Conservation (phyloP, 441 rosid genomes). For the Euphorbia schlechtendalii region DNA sequence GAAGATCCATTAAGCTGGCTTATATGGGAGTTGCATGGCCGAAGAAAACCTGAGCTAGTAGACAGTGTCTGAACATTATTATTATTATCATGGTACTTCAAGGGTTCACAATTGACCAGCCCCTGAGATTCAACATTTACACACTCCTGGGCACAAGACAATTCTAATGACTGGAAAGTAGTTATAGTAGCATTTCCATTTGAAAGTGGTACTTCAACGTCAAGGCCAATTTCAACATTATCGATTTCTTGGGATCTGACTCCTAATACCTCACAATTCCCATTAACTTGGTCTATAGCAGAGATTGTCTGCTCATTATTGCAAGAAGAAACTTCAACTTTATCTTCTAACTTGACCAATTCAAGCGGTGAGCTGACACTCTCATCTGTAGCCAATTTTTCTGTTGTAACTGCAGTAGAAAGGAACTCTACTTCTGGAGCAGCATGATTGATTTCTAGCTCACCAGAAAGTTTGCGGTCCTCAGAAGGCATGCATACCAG, state of each 20-base stretch:
- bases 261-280: slow-evolving; percentile 17
- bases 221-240: slow-evolving; percentile 22
- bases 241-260: slow-evolving; percentile 22
- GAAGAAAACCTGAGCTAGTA: slow-evolving; percentile 18
- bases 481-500: slow-evolving; percentile 25
- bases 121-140: slow-evolving; percentile 40
- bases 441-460: slow-evolving; percentile 26
- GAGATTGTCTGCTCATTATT: slow-evolving; percentile 17
- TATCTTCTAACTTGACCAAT: slow-evolving; percentile 32
- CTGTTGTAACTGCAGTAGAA: slow-evolving; percentile 25
- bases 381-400: slow-evolving; percentile 26
- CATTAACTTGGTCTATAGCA: slow-evolving; percentile 23
- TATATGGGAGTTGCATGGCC: slow-evolving; percentile 33
- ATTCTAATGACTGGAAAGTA: slow-evolving; percentile 30
- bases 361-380: slow-evolving; percentile 25
- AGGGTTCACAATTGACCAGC: slow-evolving; percentile 20
- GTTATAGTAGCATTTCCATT: slow-evolving; percentile 19
- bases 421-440: slow-evolving; percentile 25
- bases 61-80: slow-evolving; percentile 24
- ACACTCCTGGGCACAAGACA: slow-evolving; percentile 26
- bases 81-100: slow-evolving; percentile 13
- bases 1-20: slow-evolving; percentile 20
- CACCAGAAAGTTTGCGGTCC: slow-evolving; percentile 28
- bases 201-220: slow-evolving; percentile 19
- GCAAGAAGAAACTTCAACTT: slow-evolving; percentile 20